These are phyloP conservation scores for Sclerotinia sclerotiorum DNA, from an alignment of 2,329 filamentous ascomycete species.

Conservation along the genomic window DNA sequence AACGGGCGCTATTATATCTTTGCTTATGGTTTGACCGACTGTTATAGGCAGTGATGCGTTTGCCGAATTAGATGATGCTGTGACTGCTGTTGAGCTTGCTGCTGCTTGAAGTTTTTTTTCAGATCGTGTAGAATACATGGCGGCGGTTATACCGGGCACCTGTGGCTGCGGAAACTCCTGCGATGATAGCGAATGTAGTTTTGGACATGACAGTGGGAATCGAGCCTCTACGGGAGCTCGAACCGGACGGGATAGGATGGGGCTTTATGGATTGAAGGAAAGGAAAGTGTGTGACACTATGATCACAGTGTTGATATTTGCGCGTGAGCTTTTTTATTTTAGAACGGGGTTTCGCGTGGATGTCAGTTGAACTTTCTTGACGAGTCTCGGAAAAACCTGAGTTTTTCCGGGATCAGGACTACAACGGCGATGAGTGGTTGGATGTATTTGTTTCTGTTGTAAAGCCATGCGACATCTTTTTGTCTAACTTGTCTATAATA, in stretches of 20 bases:
- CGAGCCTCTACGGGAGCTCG: conserved; percentile 21
- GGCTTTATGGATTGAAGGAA: conserved; percentile 16
- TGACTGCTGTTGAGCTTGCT: conserved; percentile 34
- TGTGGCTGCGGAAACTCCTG: conserved; percentile 72
- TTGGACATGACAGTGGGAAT: conserved; percentile 64
- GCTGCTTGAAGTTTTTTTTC: conserved; percentile 46
- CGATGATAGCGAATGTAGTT: conserved; percentile 71
- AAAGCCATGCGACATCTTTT: neutral
- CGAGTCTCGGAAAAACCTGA: conserved; percentile 5
- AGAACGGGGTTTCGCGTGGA: conserved; percentile 14
- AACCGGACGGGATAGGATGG: conserved; percentile 4
- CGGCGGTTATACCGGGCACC: conserved; percentile 69
- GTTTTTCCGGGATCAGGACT: conserved; percentile 15
- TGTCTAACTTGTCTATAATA: neutral
- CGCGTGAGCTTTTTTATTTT: conserved; percentile 24
- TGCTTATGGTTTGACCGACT: conserved; percentile 33
- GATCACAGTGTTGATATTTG: conserved; percentile 21
- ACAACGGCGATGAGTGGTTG: neutral
- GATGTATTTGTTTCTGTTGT: too few relatives aligned
- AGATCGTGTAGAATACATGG: conserved; percentile 61
- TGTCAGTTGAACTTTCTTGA: conserved; percentile 20
- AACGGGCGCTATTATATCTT: conserved; percentile 52
- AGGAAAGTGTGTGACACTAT: conserved; percentile 13
- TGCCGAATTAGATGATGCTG: conserved; percentile 34
- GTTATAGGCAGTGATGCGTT: conserved; percentile 35